Conservation (phyloP, 75 land plant genomes). For the Pinus taeda region DNA sequence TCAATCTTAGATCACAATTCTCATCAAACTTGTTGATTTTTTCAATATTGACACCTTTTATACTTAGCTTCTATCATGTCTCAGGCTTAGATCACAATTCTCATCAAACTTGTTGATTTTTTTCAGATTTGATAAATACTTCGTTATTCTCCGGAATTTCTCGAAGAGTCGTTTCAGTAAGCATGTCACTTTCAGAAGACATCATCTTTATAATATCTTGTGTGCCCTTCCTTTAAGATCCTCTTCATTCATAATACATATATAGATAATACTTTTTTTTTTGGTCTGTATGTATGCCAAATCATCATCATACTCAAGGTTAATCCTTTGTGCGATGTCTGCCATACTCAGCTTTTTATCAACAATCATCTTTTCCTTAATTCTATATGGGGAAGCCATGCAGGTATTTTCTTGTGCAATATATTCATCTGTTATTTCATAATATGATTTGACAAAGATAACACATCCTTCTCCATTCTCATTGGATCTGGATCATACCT, state of each 20-base stretch:
- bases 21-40: slow-evolving; percentile 7
- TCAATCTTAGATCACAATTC: slow-evolving; percentile 31
- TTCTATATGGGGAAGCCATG: slow-evolving; percentile 52
- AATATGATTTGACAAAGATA: slow-evolving; percentile 39
- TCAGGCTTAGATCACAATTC: slow-evolving; percentile 33
- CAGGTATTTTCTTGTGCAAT: slow-evolving; percentile 41
- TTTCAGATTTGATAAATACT: slow-evolving; percentile 42
- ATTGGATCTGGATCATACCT: slow-evolving; percentile 63
- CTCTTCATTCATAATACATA: no score
- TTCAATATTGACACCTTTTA: slow-evolving; percentile 50
- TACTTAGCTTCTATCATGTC: slow-evolving; percentile 51
- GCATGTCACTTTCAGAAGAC: slow-evolving; percentile 56
- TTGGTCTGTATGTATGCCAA: slow-evolving; percentile 52
- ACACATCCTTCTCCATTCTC: slow-evolving; percentile 47
- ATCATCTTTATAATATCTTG: slow-evolving; percentile 50
- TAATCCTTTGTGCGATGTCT: slow-evolving; percentile 45
- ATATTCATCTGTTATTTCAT: slow-evolving; percentile 44
- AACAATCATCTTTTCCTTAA: slow-evolving; percentile 57
- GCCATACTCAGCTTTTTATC: slow-evolving; percentile 56
- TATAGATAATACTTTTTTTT: no score
- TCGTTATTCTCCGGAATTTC: slow-evolving; percentile 47
- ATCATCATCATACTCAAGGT: slow-evolving; percentile 44
- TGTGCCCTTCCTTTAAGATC: slow-evolving; percentile 75
- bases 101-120: slow-evolving; percentile 7
- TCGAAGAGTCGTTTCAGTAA: slow-evolving; percentile 43